phyloP scores from a whole-genome alignment of 768 basidiomycete genomes.

The Tulasnella sp. region DNA sequence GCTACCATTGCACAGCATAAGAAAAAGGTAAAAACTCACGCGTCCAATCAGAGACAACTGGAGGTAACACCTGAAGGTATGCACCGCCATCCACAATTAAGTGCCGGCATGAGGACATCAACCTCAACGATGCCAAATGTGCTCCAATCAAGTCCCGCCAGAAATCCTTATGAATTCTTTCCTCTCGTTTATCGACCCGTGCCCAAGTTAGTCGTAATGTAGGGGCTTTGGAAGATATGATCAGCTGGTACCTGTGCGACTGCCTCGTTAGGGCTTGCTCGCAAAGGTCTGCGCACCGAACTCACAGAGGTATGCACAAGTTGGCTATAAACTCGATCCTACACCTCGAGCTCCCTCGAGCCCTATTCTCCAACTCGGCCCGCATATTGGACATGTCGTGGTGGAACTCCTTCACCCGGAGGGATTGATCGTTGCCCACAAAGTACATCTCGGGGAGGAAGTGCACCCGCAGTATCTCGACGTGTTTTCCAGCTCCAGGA shows the following conservation, averaged over 20 bases:
- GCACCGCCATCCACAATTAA: slow-evolving; percentile 15
- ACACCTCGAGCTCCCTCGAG: background rate
- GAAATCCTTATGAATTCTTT: background rate
- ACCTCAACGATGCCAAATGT: slow-evolving; percentile 13
- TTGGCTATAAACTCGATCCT: slow-evolving; percentile 7
- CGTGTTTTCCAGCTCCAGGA: background rate
- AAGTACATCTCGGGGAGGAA: slow-evolving; percentile 4
- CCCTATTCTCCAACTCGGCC: background rate
- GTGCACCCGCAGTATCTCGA: slow-evolving; percentile 15
- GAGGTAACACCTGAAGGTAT: slow-evolving; percentile 17
- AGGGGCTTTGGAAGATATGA: background rate
- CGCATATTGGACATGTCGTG: slow-evolving; percentile 14
- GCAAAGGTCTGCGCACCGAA: no score
- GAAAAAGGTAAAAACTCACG: background rate
- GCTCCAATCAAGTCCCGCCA: slow-evolving; percentile 22
- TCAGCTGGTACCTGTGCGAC: slow-evolving; percentile 3
- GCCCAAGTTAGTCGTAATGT: slow-evolving; percentile 16
- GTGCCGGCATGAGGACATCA: slow-evolving; percentile 9
- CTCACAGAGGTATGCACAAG: slow-evolving; percentile 19
- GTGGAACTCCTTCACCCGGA: slow-evolving; percentile 18
- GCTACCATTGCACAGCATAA: background rate
- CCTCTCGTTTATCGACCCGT: background rate
- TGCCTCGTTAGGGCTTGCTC: background rate
- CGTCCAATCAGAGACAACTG: slow-evolving; percentile 6
- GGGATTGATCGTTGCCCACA: background rate